Percentiles rank a stretch among this genome's conserved stretches.
Conservation (phyloP, 2,329 filamentous ascomycete genomes). For the Hirsutella minnesotensis region DNA sequence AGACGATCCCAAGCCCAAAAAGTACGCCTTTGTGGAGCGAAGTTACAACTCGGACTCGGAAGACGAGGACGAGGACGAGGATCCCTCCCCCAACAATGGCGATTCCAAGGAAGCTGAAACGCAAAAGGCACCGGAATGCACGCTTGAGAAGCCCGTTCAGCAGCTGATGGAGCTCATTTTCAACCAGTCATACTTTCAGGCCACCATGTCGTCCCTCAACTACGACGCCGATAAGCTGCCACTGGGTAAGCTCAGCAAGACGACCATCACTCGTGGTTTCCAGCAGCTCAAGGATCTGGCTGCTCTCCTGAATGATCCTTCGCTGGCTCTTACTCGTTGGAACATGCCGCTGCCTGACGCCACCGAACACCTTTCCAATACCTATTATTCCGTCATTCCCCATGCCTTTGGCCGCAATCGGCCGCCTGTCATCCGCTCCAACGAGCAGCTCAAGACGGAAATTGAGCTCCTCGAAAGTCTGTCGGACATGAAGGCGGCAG, state of each 20-base stretch:
- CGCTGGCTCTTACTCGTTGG: slow-evolving; percentile 32
- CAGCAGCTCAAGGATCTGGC: slow-evolving; percentile 66
- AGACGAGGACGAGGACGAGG: slow-evolving; percentile 33
- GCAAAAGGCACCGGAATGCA: slow-evolving; percentile 35
- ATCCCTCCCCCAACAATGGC: slow-evolving; percentile 14
- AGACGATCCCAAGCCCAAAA: slow-evolving; percentile 46
- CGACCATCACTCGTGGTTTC: slow-evolving; percentile 64
- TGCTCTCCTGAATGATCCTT: slow-evolving; percentile 45
- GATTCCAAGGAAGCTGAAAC: slow-evolving; percentile 14
- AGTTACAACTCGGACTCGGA: slow-evolving; percentile 49
- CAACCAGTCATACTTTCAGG: slow-evolving; percentile 60
- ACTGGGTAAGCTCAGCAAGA: slow-evolving; percentile 72
- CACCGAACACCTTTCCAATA: slow-evolving; percentile 57
- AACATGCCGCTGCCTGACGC: slow-evolving; percentile 24
- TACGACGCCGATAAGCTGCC: slow-evolving; percentile 70
- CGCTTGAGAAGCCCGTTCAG: slow-evolving; percentile 48
- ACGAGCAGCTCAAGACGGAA: slow-evolving; percentile 56
- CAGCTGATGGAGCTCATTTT: slow-evolving; percentile 72
- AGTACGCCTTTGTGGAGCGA: slow-evolving; percentile 72
- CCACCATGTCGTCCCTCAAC: slow-evolving; percentile 53
- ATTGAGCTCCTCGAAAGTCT: slow-evolving; percentile 70
- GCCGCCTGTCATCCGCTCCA: slow-evolving; percentile 53
- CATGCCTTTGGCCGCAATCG: slow-evolving; percentile 66
- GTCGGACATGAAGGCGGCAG: slow-evolving; percentile 75
- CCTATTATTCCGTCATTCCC: slow-evolving; percentile 72